phyloP scores from a whole-genome alignment of 2,329 filamentous ascomycete genomes.

The Sporothrix curviconia region DNA sequence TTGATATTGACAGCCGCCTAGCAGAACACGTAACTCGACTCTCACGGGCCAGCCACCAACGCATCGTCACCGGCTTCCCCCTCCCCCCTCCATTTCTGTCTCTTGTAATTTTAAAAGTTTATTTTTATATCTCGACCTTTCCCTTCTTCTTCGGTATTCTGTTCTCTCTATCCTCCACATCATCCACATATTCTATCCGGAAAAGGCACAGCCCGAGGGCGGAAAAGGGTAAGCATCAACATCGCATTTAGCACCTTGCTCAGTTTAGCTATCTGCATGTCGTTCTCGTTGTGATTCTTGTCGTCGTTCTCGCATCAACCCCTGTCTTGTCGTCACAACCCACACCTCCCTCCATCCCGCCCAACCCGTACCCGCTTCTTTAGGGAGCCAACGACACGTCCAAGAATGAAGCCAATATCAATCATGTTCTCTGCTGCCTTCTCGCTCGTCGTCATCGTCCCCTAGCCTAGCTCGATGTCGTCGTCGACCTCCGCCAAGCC shows the following conservation, averaged over 20 bases:
- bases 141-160: neutral
- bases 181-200: neutral
- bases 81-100: neutral
- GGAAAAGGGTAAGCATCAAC: neutral
- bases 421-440: conserved; percentile 6
- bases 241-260: too few relatives aligned
- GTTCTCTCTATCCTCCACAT: neutral
- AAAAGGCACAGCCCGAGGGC: neutral
- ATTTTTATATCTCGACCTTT: neutral
- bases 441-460: conserved; percentile 5
- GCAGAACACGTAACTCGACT: conserved; percentile 2
- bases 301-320: neutral
- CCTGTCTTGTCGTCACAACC: neutral
- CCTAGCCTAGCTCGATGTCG: neutral
- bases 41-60: neutral
- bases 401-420: neutral
- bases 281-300: neutral
- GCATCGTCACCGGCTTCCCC: neutral
- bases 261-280: neutral
- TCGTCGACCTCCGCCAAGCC: neutral
- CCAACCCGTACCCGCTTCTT: conserved; percentile 7
- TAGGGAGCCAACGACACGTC: neutral
- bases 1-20: conserved; percentile 8
- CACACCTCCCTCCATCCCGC: conserved; percentile 2
- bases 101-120: neutral